phyloP scores from a whole-genome alignment of 768 basidiomycete species.

The Leccinum imitatum region DNA sequence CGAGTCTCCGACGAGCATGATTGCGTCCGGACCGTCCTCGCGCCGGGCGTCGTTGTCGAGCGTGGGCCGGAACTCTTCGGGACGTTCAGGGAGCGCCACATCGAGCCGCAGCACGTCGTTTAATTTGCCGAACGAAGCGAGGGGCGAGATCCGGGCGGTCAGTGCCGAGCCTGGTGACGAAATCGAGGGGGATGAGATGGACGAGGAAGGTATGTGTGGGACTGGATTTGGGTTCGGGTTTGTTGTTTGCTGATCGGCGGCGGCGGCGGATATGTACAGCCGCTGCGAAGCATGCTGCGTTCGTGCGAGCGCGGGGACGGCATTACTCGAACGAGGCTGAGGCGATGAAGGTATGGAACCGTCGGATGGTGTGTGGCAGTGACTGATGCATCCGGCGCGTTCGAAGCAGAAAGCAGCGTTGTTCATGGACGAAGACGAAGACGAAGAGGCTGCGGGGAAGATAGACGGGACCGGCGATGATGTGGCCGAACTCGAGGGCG shows the following conservation, averaged over 20 bases:
- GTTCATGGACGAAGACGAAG: slow-evolving; percentile 65
- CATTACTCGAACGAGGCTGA: slow-evolving; percentile 92
- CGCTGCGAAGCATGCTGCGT: slow-evolving; percentile 78
- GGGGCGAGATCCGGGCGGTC: slow-evolving; percentile 54
- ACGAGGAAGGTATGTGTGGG: slow-evolving; percentile 67
- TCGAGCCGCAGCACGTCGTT: slow-evolving; percentile 83
- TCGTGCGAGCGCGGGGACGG: slow-evolving; percentile 74
- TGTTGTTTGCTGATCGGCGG: neutral
- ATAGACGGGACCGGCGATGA: slow-evolving; percentile 1
- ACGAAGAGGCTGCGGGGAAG: slow-evolving; percentile 8
- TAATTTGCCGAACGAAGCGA: slow-evolving; percentile 70
- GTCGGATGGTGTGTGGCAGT: neutral
- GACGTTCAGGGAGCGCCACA: slow-evolving; percentile 60
- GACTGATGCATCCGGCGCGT: neutral
- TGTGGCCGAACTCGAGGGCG: slow-evolving; percentile 7
- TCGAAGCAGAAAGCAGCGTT: slow-evolving; percentile 57
- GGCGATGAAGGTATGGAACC: slow-evolving; percentile 75
- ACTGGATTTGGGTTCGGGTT: neutral
- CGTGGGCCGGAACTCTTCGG: slow-evolving; percentile 49
- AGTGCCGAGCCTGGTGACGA: slow-evolving; percentile 45
- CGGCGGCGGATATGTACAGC: slow-evolving; percentile 43
- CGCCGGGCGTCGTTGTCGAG: slow-evolving; percentile 75
- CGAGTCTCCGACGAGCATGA: slow-evolving; percentile 58
- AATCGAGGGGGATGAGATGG: slow-evolving; percentile 80
- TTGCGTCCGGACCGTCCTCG: slow-evolving; percentile 67